phyloP scores from a whole-genome alignment of 78 protist genomes.

The Chrysochromulina tobinii region DNA sequence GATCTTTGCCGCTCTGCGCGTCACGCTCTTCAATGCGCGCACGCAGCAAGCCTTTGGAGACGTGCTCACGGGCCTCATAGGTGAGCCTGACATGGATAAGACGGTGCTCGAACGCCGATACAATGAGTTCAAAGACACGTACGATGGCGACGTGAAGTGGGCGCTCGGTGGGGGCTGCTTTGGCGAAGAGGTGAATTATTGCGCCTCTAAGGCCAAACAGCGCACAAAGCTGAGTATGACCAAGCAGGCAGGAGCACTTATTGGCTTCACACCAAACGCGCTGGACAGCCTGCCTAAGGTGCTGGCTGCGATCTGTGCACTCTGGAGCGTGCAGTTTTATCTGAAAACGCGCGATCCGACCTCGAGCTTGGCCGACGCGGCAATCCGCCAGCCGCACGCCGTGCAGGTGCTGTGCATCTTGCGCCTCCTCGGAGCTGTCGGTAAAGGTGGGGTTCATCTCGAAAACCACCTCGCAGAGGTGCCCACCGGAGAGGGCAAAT shows the following conservation, averaged over 20 bases:
- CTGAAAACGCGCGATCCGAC: background rate
- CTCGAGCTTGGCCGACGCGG: too few relatives aligned
- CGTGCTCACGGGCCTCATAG: background rate
- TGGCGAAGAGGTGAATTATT: background rate
- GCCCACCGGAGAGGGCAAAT: conserved; percentile 69
- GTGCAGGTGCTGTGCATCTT: background rate
- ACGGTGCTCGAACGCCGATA: background rate
- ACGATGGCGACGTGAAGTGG: background rate
- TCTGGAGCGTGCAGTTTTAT: background rate
- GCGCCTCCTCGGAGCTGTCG: background rate
- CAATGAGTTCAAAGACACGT: background rate
- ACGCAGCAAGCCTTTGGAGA: background rate
- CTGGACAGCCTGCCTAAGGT: background rate
- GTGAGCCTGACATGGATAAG: background rate
- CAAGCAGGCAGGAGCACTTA: background rate
- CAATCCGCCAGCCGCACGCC: background rate
- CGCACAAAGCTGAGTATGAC: background rate
- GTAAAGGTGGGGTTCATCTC: background rate
- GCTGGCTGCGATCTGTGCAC: background rate
- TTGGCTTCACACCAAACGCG: background rate
- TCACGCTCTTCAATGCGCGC: background rate
- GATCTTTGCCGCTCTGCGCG: background rate
- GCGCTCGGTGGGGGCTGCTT: background rate
- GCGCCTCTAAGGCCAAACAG: background rate
- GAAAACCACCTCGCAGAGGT: conserved; percentile 35